A percentile compares a stretch with the other conserved stretches of the same genome.
Conservation (phyloP, 2,329 filamentous ascomycete species). For the Apiospora kogelbergensis region DNA sequence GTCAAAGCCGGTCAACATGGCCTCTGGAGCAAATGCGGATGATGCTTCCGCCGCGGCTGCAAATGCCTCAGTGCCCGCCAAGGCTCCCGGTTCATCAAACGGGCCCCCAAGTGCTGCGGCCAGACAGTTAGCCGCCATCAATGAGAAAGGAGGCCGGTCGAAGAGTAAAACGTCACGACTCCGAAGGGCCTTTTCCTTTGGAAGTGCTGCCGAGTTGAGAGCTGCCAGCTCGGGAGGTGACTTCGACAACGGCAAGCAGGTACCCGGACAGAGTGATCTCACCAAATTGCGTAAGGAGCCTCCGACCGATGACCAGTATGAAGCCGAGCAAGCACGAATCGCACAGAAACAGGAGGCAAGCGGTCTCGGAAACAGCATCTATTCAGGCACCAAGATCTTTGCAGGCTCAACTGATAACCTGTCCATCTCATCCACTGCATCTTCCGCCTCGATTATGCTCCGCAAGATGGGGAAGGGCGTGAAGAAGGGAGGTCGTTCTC, state of each 20-base stretch:
- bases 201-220: conserved; percentile 87
- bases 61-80: conserved; percentile 32
- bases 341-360: conserved; percentile 89
- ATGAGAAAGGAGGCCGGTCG: conserved; percentile 72
- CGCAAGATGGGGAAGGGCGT: conserved; percentile 99
- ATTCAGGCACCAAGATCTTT: conserved; percentile 83
- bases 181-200: conserved; percentile 92
- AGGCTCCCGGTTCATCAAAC: conserved; percentile 28
- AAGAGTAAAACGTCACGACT: conserved; percentile 86
- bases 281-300: conserved; percentile 66
- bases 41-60: conserved; percentile 30
- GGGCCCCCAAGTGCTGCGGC: conserved; percentile 67
- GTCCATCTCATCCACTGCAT: conserved; percentile 86
- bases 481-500: conserved; percentile 87
- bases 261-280: conserved; percentile 39
- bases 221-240: conserved; percentile 46
- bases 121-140: conserved; percentile 83
- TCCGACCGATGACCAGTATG: conserved; percentile 63
- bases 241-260: conserved; percentile 56
- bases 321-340: conserved; percentile 89
- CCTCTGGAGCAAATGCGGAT: conserved; percentile 48
- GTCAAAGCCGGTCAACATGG: conserved; percentile 69
- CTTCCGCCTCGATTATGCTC: conserved; percentile 89
- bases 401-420: conserved; percentile 92
- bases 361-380: conserved; percentile 91